These are phyloP conservation scores for Diaporthe longicolla DNA, from an alignment of 2,329 filamentous ascomycete species.

Conservation along the genomic window DNA sequence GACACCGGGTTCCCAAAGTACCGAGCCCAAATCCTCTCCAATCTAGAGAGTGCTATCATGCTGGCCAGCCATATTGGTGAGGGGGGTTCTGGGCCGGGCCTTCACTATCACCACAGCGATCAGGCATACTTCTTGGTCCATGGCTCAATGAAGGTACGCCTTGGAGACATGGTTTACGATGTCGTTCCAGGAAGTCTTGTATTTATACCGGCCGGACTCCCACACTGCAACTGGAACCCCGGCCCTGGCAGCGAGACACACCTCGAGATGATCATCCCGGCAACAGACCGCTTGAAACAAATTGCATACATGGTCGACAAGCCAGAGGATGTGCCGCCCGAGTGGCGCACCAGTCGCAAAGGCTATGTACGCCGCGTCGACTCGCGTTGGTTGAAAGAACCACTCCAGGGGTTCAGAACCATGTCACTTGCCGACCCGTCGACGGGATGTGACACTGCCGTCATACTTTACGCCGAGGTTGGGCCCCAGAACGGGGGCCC, in stretches of 20 bases:
- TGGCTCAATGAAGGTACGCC: not conserved
- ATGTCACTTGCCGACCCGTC: conserved; percentile 7
- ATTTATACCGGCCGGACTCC: conserved; percentile 7
- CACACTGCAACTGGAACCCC: not conserved
- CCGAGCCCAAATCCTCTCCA: not conserved
- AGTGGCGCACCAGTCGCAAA: conserved; percentile 4
- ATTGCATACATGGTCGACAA: conserved; percentile 2
- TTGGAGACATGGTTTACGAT: not conserved
- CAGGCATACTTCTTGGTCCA: not conserved
- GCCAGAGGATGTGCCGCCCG: conserved; percentile 5
- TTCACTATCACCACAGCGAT: conserved; percentile 1
- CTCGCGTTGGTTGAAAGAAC: not conserved
- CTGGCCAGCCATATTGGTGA: not conserved
- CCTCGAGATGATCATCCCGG: conserved; percentile 10
- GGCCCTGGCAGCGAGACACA: conserved; percentile 2
- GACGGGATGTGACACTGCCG: not conserved
- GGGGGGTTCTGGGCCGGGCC: not conserved
- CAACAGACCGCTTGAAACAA: not conserved
- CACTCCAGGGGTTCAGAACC: not conserved
- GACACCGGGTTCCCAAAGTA: not conserved
- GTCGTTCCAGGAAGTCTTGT: not conserved
- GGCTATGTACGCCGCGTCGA: conserved; percentile 12
- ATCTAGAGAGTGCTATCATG: not conserved
- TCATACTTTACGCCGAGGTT: not conserved
- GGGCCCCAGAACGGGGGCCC: not conserved